Evolutionary conservation across 73 alveolate species (phyloP).

Genomic region (Stentor coeruleus): DNA sequence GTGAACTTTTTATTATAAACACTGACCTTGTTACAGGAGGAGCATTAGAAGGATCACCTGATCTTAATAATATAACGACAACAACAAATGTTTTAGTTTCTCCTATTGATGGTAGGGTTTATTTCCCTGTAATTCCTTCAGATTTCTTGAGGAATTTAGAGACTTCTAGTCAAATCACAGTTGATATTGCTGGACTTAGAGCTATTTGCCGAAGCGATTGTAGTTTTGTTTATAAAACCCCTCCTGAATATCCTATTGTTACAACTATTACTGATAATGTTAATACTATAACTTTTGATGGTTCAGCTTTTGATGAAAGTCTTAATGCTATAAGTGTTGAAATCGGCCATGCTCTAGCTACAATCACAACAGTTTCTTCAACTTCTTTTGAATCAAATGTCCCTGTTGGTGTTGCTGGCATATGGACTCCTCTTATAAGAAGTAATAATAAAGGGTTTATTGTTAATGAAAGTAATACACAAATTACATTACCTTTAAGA

Average conservation of each 20-base stretch:
- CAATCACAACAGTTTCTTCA: not conserved
- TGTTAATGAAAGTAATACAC: not conserved
- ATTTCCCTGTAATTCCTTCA: slow-evolving; percentile 18
- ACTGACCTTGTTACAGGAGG: not conserved
- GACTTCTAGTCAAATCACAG: not conserved
- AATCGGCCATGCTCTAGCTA: not conserved
- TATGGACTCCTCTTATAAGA: not conserved
- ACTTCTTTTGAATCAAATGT: not conserved
- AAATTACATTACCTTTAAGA: not conserved
- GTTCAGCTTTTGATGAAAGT: not conserved
- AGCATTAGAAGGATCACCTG: slow-evolving; percentile 3
- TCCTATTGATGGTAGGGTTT: not conserved
- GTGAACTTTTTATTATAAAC: not conserved
- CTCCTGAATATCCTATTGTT: not conserved
- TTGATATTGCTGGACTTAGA: not conserved
- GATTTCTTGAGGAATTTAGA: not conserved
- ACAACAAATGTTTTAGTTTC: not conserved
- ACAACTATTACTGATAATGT: not conserved
- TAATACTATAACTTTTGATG: not conserved
- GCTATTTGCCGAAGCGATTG: slow-evolving; percentile 2
- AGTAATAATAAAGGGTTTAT: not conserved
- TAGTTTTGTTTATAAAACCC: not conserved
- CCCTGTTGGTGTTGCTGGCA: slow-evolving; percentile 21
- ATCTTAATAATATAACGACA: not conserved
- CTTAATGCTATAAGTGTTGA: not conserved